Percentiles rank a stretch among this genome's conserved stretches.
Evolutionary conservation across 1,284 basidiomycete genomes (phyloP).

Genomic region (Ganoderma leucocontextum): DNA sequence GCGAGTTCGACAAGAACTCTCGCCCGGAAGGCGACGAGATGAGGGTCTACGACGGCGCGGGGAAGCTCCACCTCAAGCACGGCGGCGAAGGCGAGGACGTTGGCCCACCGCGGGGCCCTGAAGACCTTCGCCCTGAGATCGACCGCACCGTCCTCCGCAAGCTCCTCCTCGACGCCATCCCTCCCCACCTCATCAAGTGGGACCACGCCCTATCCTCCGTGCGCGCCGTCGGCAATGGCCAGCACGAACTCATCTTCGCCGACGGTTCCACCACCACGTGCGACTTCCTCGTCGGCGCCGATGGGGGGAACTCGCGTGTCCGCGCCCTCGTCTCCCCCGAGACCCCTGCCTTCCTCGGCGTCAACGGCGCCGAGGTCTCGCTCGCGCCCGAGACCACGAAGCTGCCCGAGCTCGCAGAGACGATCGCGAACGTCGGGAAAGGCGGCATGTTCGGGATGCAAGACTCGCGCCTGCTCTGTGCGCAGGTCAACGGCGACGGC

Average conservation of each 20-base stretch:
- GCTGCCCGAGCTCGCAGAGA: constrained; percentile 12
- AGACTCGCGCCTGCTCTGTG: constrained; percentile 10
- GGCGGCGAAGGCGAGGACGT: no score
- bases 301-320: constrained; percentile 53
- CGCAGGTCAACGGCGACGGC: constrained; percentile 15
- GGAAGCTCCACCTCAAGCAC: no score
- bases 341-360: constrained; percentile 10
- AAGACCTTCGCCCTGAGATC: no score
- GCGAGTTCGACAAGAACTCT: no score
- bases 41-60: no score
- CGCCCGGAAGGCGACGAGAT: no score
- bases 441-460: constrained; percentile 15
- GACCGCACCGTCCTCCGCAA: constrained; percentile 6
- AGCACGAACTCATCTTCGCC: constrained; percentile 5
- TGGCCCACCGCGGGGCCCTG: no score
- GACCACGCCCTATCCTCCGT: neutral
- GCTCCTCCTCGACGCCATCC: constrained; percentile 2
- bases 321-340: constrained; percentile 40
- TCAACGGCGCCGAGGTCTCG: constrained; percentile 21
- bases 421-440: constrained; percentile 15
- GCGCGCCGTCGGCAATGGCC: neutral
- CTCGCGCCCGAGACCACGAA: constrained; percentile 11
- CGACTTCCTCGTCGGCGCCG: constrained; percentile 52
- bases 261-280: constrained; percentile 4
- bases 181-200: neutral